Percentiles rank a stretch among this genome's conserved stretches.
These are phyloP conservation scores for Hortiboletus campestris DNA, from an alignment of 768 basidiomycete genomes.

Conservation along the genomic window DNA sequence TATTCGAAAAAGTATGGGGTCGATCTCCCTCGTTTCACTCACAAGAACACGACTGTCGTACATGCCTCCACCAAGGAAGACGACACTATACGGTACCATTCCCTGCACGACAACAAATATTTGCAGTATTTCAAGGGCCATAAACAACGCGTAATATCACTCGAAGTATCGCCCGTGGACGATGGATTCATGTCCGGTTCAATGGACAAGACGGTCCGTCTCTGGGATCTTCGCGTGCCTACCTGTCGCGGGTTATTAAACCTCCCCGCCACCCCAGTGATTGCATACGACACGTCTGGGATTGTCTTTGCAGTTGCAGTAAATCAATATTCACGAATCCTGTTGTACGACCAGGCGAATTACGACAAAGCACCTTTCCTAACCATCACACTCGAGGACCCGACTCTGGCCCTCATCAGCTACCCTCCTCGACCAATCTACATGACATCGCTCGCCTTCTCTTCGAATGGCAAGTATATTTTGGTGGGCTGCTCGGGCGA, in stretches of 20 bases:
- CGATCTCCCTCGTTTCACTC: constrained; percentile 92
- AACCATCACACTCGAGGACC: constrained; percentile 79
- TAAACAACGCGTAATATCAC: constrained; percentile 81
- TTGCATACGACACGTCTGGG: constrained; percentile 82
- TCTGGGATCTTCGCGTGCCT: constrained; percentile 90
- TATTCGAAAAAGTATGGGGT: constrained; percentile 97
- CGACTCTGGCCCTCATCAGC: constrained; percentile 66
- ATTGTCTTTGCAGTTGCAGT: constrained; percentile 85
- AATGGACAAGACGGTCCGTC: constrained; percentile 88
- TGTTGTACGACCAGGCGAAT: constrained; percentile 82
- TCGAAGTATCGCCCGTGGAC: constrained; percentile 89
- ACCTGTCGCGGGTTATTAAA: constrained; percentile 76
- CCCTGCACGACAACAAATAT: constrained; percentile 94
- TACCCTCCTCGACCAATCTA: constrained; percentile 86
- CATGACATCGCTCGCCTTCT: constrained; percentile 91
- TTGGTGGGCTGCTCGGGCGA: constrained; percentile 91
- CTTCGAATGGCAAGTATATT: constrained; percentile 84
- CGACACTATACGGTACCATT: constrained; percentile 93
- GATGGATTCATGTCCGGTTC: constrained; percentile 96
- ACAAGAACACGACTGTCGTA: constrained; percentile 80
- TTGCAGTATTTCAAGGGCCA: constrained; percentile 96
- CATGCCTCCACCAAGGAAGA: constrained; percentile 95
- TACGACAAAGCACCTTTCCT: constrained; percentile 93
- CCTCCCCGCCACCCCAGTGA: constrained; percentile 70
- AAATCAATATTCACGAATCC: constrained; percentile 77